Evolutionary conservation across 2,329 filamentous ascomycete genomes (phyloP), one percentile per base, ranked within the genome.

Genomic region (Xylariaceae sp.): DNA sequence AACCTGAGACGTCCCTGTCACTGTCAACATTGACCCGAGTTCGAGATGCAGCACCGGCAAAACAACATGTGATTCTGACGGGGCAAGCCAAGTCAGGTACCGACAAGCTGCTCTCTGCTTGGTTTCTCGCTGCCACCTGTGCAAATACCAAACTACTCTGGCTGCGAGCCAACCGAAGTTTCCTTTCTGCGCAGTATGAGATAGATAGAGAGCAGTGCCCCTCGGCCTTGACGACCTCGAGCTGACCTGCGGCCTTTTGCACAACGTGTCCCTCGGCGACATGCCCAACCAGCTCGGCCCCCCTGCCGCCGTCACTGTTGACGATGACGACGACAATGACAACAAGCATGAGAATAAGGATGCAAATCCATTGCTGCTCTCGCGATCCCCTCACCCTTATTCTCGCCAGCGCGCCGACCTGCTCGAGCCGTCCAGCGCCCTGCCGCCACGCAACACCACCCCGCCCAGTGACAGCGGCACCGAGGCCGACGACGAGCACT

Each of bases 401-500:
- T 80, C 82, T 61, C 81, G 77, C 60, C 80, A 78, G 50, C 75
- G 72, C 52, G 73, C 69, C 56, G 80, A 84, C 60, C 71, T 83
- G 11, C 75, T 75, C 18, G 74, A 82, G 51, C 67, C 77, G 43
- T 71, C 75, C 51, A 69, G 79, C 62, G 66, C 56, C 51, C 65
- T 66, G 52, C 69, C 73, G 54, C 67, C 71, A 50, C 76, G 74
- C 55, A 77, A 80, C 45, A 81, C 80, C 5, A 75, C 78, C 1
- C 78, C 83, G 2, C 81, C 81, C 11, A 96, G 89, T 67, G 91
- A 96, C 59, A 96, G 90, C 66, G 92, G 92, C 19, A 95, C 91
- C 15, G 92, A 97, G 66, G 92, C 92, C 36, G 92, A 96, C 62
- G 92, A 97, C 71, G 92, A 97, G 68, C 87, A 91, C 55, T 85